Percentiles rank a stretch among this genome's conserved stretches.
phyloP scores from a whole-genome alignment of 1,139 yeast species.

The Lodderomyces margitis region DNA sequence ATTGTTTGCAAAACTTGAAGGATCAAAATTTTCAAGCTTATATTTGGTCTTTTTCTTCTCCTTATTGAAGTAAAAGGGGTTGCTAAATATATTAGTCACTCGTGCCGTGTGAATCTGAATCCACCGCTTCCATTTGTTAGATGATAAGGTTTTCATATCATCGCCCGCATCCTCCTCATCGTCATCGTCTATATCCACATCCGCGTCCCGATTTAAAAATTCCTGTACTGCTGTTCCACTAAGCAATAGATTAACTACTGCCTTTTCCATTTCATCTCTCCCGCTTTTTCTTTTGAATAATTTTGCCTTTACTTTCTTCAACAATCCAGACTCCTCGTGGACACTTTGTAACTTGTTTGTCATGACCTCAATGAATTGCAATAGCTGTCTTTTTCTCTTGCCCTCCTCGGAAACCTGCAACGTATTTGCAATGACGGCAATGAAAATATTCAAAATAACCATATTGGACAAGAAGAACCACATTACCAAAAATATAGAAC shows the following conservation, averaged over 20 bases:
- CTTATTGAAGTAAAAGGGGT: slow-evolving; percentile 32
- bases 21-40: slow-evolving; percentile 36
- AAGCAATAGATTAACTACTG: slow-evolving; percentile 43
- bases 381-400: slow-evolving; percentile 71
- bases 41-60: slow-evolving; percentile 17
- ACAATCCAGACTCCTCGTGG: slow-evolving; percentile 34
- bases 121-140: slow-evolving; percentile 30
- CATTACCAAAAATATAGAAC: slow-evolving; percentile 61
- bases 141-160: slow-evolving; percentile 18
- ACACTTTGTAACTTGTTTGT: slow-evolving; percentile 38
- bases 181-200: slow-evolving; percentile 16
- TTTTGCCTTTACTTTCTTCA: slow-evolving; percentile 34
- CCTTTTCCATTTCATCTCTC: slow-evolving; percentile 40
- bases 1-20: slow-evolving; percentile 41
- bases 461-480: slow-evolving; percentile 89
- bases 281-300: slow-evolving; percentile 32
- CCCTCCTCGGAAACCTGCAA: slow-evolving; percentile 72
- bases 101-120: slow-evolving; percentile 26
- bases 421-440: slow-evolving; percentile 86
- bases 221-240: slow-evolving; percentile 51
- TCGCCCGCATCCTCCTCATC: slow-evolving; percentile 15
- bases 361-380: slow-evolving; percentile 66
- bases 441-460: slow-evolving; percentile 80
- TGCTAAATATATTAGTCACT: slow-evolving; percentile 21
- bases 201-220: slow-evolving; percentile 27